phyloP scores from a whole-genome alignment of 2,329 filamentous ascomycete genomes.

The Cadophora sp. region DNA sequence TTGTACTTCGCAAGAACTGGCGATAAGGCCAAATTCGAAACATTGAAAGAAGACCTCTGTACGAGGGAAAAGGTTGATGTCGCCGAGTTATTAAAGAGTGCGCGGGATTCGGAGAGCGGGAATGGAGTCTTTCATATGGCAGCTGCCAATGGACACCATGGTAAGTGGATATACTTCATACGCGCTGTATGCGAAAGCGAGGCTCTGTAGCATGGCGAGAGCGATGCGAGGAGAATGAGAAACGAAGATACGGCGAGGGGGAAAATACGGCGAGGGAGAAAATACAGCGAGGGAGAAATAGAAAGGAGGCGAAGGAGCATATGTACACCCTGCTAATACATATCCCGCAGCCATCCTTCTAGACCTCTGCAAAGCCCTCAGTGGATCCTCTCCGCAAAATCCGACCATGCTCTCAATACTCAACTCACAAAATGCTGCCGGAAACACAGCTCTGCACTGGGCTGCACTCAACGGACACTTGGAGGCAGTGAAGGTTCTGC shows the following conservation, averaged over 20 bases:
- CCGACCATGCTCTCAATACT: slow-evolving; percentile 55
- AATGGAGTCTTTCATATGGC: slow-evolving; percentile 90
- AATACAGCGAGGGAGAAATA: no score
- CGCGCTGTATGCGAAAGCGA: no score
- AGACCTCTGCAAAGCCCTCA: slow-evolving; percentile 52
- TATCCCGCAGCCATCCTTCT: slow-evolving; percentile 50
- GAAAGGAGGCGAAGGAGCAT: background rate
- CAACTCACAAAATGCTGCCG: slow-evolving; percentile 76
- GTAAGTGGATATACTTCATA: slow-evolving; percentile 53
- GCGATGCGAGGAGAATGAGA: no score
- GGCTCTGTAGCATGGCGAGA: no score
- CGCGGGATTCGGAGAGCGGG: slow-evolving; percentile 76
- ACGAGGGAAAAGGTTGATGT: slow-evolving; percentile 63
- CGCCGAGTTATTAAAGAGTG: slow-evolving; percentile 71
- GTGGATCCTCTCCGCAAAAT: slow-evolving; percentile 41
- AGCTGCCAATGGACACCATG: slow-evolving; percentile 84
- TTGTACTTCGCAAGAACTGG: slow-evolving; percentile 85
- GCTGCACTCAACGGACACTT: slow-evolving; percentile 90
- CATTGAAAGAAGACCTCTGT: slow-evolving; percentile 63
- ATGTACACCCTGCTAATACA: background rate
- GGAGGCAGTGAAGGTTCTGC: slow-evolving; percentile 76
- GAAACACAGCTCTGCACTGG: slow-evolving; percentile 95
- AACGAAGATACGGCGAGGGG: no score
- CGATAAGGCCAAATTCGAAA: slow-evolving; percentile 72
- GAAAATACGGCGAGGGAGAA: no score